Percentiles rank a stretch among this genome's conserved stretches.
These are phyloP conservation scores for Hysterium pulicare DNA, from an alignment of 2,329 filamentous ascomycete species.

Conservation along the genomic window DNA sequence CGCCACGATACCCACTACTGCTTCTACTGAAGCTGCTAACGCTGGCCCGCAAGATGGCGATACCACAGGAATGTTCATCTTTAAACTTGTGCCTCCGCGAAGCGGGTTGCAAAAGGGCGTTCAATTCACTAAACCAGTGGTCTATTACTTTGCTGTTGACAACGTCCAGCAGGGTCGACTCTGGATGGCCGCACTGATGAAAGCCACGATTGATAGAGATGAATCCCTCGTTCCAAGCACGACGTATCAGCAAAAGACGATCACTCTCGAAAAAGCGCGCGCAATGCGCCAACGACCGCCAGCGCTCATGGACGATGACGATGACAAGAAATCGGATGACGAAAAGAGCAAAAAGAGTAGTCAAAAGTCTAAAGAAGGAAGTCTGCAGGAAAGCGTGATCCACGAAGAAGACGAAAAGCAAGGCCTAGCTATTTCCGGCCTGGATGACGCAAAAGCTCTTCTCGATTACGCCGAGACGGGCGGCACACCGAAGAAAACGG, in stretches of 20 bases:
- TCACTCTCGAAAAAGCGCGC: slow-evolving; percentile 83
- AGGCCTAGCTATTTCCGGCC: slow-evolving; percentile 36
- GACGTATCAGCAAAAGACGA: slow-evolving; percentile 96
- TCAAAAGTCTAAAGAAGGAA: slow-evolving; percentile 31
- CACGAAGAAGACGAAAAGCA: slow-evolving; percentile 30
- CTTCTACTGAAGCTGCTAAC: slow-evolving; percentile 35
- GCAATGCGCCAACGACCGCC: slow-evolving; percentile 87
- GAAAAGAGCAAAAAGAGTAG: slow-evolving; percentile 26
- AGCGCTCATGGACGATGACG: slow-evolving; percentile 66
- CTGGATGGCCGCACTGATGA: slow-evolving; percentile 99
- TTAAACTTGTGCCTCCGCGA: slow-evolving; percentile 92
- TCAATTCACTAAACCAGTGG: slow-evolving; percentile 94
- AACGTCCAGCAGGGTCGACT: slow-evolving; percentile 81
- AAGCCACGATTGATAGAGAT: slow-evolving; percentile 95
- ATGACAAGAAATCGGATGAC: slow-evolving; percentile 28
- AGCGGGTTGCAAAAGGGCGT: slow-evolving; percentile 84
- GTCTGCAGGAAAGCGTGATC: slow-evolving; percentile 32
- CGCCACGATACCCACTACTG: slow-evolving; percentile 37
- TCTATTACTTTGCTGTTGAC: slow-evolving; percentile 96
- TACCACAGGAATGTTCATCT: slow-evolving; percentile 76
- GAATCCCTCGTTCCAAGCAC: slow-evolving; percentile 72
- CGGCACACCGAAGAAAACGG: not conserved
- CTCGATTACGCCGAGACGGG: slow-evolving; percentile 30
- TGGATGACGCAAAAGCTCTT: slow-evolving; percentile 34
- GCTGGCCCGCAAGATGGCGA: slow-evolving; percentile 47